Conservation (phyloP, 441 rosid genomes). For the Biscutella laevigata region DNA sequence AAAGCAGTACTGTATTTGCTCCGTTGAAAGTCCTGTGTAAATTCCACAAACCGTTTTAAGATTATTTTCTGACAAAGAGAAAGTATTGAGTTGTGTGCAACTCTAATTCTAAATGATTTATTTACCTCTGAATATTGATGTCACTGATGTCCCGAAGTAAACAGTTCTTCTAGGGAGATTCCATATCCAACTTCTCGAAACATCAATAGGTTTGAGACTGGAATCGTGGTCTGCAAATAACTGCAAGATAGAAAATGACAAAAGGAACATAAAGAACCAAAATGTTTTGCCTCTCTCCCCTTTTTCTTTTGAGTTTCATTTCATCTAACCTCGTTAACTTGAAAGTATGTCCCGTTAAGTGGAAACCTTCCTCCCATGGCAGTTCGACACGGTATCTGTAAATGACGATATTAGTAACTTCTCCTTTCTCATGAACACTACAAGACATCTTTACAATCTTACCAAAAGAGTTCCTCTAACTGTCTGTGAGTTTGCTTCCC, state of each 20-base stretch:
- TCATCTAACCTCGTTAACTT: conserved; percentile 74
- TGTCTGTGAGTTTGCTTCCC: conserved; percentile 62
- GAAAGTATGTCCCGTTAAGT: conserved; percentile 90
- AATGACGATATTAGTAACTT: conserved; percentile 18
- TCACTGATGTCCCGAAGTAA: conserved; percentile 86
- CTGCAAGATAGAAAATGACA: conserved; percentile 38
- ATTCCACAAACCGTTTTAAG: conserved; percentile 16
- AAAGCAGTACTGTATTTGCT: conserved; percentile 72
- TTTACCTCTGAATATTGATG: conserved; percentile 85
- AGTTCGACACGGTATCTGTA: conserved; percentile 92
- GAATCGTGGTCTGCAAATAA: conserved; percentile 87
- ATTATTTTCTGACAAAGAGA: background rate
- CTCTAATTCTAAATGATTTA: background rate
- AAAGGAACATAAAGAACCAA: conserved; percentile 9
- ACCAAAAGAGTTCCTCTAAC: conserved; percentile 90
- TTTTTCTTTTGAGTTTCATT: background rate
- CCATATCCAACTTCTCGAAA: conserved; percentile 83
- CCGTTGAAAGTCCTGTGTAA: conserved; percentile 65
- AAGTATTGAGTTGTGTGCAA: background rate
- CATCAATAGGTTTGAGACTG: conserved; percentile 67
- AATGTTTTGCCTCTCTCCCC: no score
- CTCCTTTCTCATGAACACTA: conserved; percentile 5
- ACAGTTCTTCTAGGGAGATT: conserved; percentile 71
- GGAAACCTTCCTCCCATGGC: conserved; percentile 98
- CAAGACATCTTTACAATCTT: conserved; percentile 24